A percentile compares a stretch with the other conserved stretches of the same genome.
These are phyloP conservation scores for Thalassiosira hispida DNA, from an alignment of 352 stramenopile genomes.

Conservation along the genomic window DNA sequence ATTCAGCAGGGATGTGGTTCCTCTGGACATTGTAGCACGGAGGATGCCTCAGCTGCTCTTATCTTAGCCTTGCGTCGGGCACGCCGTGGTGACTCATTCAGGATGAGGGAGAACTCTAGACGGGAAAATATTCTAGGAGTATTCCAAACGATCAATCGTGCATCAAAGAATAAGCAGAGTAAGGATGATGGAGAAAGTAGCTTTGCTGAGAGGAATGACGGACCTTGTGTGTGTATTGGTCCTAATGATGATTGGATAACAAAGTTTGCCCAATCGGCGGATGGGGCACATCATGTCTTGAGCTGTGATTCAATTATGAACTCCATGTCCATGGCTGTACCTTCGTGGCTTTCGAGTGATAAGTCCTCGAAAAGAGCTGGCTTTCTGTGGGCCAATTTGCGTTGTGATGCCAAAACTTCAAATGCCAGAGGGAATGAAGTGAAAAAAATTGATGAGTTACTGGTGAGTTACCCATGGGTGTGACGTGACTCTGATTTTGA, in stretches of 20 bases:
- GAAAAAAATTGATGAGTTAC: conserved; percentile 51
- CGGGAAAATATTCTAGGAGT: conserved; percentile 43
- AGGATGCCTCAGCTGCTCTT: conserved; percentile 74
- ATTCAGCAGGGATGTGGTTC: conserved; percentile 63
- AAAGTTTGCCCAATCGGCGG: conserved; percentile 60
- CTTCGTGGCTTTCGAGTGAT: conserved; percentile 66
- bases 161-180: not conserved
- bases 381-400: conserved; percentile 72
- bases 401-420: conserved; percentile 20
- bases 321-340: conserved; percentile 67
- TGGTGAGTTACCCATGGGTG: conserved; percentile 44
- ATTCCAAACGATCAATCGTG: conserved; percentile 55
- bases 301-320: conserved; percentile 62
- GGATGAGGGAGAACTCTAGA: conserved; percentile 52
- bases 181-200: conserved; percentile 4
- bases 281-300: conserved; percentile 67
- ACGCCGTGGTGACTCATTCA: conserved; percentile 58
- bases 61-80: conserved; percentile 69
- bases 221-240: conserved; percentile 71
- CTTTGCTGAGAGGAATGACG: conserved; percentile 47
- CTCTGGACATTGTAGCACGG: conserved; percentile 73
- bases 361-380: conserved; percentile 52
- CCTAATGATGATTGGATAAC: conserved; percentile 63
- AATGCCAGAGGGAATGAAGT: conserved; percentile 30
- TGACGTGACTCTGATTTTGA: not conserved